These are phyloP conservation scores for Fusarium hostae DNA, from an alignment of 2,329 filamentous ascomycete genomes.

Conservation along the genomic window DNA sequence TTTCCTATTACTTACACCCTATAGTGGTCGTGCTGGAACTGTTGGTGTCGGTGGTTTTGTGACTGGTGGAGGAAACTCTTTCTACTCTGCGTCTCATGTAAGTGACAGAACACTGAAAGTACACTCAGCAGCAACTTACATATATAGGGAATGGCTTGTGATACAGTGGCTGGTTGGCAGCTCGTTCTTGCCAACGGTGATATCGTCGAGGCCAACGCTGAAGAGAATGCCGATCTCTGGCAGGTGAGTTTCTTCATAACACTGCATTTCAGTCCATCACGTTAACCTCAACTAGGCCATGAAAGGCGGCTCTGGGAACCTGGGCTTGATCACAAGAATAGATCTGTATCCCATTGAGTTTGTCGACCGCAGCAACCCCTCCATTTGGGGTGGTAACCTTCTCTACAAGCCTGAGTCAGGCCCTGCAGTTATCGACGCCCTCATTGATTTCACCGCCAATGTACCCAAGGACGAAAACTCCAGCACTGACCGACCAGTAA, in stretches of 20 bases:
- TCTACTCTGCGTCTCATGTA: slow-evolving; percentile 47
- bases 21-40: slow-evolving; percentile 49
- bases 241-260: slow-evolving; percentile 27
- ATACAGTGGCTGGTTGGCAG: slow-evolving; percentile 55
- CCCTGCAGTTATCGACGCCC: slow-evolving; percentile 44
- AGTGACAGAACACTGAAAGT: background rate
- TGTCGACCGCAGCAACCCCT: slow-evolving; percentile 39
- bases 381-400: slow-evolving; percentile 49
- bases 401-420: slow-evolving; percentile 40
- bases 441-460: slow-evolving; percentile 48
- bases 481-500: slow-evolving; percentile 52
- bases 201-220: slow-evolving; percentile 55
- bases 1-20: background rate
- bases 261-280: accelerated
- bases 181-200: slow-evolving; percentile 57
- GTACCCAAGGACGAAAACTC: slow-evolving; percentile 49
- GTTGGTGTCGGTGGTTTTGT: slow-evolving; percentile 52
- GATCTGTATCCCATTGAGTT: slow-evolving; percentile 49
- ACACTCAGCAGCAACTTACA: background rate
- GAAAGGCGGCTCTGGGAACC: slow-evolving; percentile 60
- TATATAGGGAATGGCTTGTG: slow-evolving; percentile 49
- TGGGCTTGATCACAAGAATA: slow-evolving; percentile 53
- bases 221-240: slow-evolving; percentile 56
- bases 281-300: slow-evolving; percentile 47
- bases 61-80: slow-evolving; percentile 52